A percentile compares a stretch with the other conserved stretches of the same genome.
phyloP scores from a whole-genome alignment of 805 yeast species.

The Candida broadrunensis region DNA sequence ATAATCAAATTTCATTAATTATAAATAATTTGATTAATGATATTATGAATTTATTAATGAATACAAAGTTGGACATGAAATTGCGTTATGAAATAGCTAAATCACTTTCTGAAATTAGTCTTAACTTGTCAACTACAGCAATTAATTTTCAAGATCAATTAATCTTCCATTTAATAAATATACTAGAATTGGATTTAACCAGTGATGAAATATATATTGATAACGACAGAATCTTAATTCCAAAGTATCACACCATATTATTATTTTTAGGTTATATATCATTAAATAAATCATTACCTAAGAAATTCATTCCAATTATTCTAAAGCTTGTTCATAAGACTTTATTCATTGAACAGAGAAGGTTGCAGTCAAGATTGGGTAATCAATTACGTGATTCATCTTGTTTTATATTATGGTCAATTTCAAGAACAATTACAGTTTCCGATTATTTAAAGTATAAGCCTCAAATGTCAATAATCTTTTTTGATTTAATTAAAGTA shows the following conservation, averaged over 20 bases:
- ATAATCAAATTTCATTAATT: slow-evolving; percentile 44
- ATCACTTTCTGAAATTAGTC: slow-evolving; percentile 51
- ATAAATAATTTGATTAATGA: slow-evolving; percentile 45
- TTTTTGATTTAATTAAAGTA: slow-evolving; percentile 44
- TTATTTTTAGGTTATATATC: slow-evolving; percentile 49
- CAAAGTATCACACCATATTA: slow-evolving; percentile 57
- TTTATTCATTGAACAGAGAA: slow-evolving; percentile 56
- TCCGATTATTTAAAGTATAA: slow-evolving; percentile 4
- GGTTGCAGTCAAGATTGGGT: slow-evolving; percentile 54
- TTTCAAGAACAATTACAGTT: slow-evolving; percentile 40
- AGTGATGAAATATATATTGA: slow-evolving; percentile 13
- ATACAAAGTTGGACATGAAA: slow-evolving; percentile 46
- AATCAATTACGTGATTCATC: slow-evolving; percentile 78
- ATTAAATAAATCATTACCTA: slow-evolving; percentile 24
- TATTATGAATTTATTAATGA: slow-evolving; percentile 26
- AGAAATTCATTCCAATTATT: slow-evolving; percentile 15
- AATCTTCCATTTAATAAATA: slow-evolving; percentile 25
- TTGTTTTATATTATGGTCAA: slow-evolving; percentile 82
- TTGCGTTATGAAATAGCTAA: slow-evolving; percentile 68
- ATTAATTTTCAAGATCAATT: slow-evolving; percentile 43
- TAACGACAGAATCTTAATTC: slow-evolving; percentile 31
- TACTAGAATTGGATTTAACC: slow-evolving; percentile 23
- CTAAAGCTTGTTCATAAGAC: slow-evolving; percentile 41
- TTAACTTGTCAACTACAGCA: slow-evolving; percentile 29
- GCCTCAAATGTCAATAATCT: slow-evolving; percentile 14